Evolutionary conservation across 1,284 basidiomycete genomes (phyloP).

Genomic region (Sporisorium exsertum): DNA sequence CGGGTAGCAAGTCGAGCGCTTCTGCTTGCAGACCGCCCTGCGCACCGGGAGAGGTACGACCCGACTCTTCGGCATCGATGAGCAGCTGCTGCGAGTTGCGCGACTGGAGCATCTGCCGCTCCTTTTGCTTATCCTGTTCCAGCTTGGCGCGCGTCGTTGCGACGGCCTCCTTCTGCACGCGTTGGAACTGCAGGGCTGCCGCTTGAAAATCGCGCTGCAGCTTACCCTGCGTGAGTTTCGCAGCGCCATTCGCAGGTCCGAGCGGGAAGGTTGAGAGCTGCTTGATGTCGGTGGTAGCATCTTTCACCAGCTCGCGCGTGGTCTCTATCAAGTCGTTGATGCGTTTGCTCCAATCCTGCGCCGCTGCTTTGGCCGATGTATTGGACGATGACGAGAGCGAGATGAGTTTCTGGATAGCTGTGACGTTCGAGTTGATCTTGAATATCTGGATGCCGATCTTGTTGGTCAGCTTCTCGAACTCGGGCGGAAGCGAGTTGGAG

Average conservation of each 20-base stretch:
- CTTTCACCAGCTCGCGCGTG: constrained; percentile 92
- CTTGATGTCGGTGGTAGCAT: constrained; percentile 90
- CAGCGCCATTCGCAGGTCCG: constrained; percentile 23
- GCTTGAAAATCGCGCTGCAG: constrained; percentile 91
- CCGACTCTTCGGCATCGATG: constrained; percentile 37
- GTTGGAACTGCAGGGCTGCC: constrained; percentile 89
- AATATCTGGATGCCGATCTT: constrained; percentile 94
- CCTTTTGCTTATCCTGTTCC: constrained; percentile 83
- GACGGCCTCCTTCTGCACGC: constrained; percentile 87
- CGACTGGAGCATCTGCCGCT: constrained; percentile 75
- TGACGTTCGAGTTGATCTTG: constrained; percentile 98
- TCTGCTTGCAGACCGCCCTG: constrained; percentile 21
- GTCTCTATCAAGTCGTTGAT: constrained; percentile 85
- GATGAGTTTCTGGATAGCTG: constrained; percentile 90
- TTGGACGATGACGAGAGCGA: constrained; percentile 74
- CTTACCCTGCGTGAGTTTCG: constrained; percentile 77
- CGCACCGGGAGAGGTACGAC: background rate
- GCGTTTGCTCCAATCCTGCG: constrained; percentile 75
- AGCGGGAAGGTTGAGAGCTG: constrained; percentile 71
- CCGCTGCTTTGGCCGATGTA: constrained; percentile 20
- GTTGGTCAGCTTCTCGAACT: constrained; percentile 82
- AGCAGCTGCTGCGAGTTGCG: constrained; percentile 62
- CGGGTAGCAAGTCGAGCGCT: constrained; percentile 22
- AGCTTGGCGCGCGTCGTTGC: constrained; percentile 82
- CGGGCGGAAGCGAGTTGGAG: constrained; percentile 29